Base-by-base conservation (phyloP, 805 yeast species). In the Candida chilensis region DNA sequence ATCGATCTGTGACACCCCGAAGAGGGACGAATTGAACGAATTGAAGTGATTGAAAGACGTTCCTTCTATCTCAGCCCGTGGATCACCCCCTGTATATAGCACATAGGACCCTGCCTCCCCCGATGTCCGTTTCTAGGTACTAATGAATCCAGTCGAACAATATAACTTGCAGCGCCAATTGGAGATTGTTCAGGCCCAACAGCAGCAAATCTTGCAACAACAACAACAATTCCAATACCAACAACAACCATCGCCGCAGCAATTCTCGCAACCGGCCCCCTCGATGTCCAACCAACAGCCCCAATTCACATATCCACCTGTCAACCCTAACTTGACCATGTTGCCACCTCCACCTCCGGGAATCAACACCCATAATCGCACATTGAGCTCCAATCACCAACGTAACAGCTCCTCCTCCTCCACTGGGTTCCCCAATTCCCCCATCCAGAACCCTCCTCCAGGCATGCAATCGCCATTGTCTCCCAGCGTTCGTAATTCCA, bases 131-230 rank as follows among this genome's bases (percentile, higher is more conserved):
- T n/a, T 22, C 13, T n/a, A 7, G 25, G 13, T 22, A 22, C 25
- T 22, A 22, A 22, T 22, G 25, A 18, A 13, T 34, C 16, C 37
- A 63, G 75, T 85, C 45, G 97, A 90, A 56, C 94, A 83, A 49
- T 74, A 82, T 50, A 78, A 80, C 34, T 67, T 92, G 35, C 96
- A 92, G 55, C 87, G 90, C 44, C 96, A 90, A 51, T 67, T 88
- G 60, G 96, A 92, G 45, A 66, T 75, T 39, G 94, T 86, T 3
- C 95, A 87, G 52, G 88, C 81, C 15, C 96, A 88, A 50, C 96
- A 84, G 51, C 94, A 86, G 53, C 95, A 84, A 45, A 69, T 87
- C 28, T 51, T 84, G 40, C 92, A 81, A 48, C 94, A 75, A 37
- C 77, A 75, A 45, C 69, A 58, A 37, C 52, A 48, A 32, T 42